A percentile compares a stretch with the other conserved stretches of the same genome.
Conservation (phyloP, 2,329 filamentous ascomycete genomes). For the Tetracladium maxilliforme region DNA sequence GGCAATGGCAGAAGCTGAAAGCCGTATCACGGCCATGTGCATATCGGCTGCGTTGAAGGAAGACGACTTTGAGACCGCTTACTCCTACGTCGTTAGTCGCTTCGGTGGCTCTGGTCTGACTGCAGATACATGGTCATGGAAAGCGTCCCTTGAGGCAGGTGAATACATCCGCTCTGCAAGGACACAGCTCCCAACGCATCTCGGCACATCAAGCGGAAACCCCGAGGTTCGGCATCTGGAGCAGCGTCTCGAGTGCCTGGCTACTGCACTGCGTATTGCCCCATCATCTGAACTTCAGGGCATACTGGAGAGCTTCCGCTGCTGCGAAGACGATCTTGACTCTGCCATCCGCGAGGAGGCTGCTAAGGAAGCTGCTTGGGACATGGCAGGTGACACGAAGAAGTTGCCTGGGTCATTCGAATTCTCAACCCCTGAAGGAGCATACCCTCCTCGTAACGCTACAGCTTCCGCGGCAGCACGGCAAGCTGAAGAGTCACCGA, state of each 20-base stretch:
- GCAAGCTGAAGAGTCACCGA: conserved; percentile 39
- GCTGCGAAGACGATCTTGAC: conserved; percentile 66
- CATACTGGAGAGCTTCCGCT: conserved; percentile 59
- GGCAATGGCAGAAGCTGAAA: conserved; percentile 30
- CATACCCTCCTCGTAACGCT: conserved; percentile 12
- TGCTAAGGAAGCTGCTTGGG: conserved; percentile 55
- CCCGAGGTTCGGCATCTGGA: conserved; percentile 57
- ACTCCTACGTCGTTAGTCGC: conserved; percentile 66
- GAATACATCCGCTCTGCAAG: conserved; percentile 46
- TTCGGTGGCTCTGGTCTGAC: conserved; percentile 26
- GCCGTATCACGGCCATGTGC: conserved; percentile 65
- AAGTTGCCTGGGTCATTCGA: conserved; percentile 41
- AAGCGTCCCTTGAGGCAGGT: conserved; percentile 63
- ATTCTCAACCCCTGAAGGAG: conserved; percentile 16
- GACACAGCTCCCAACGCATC: conserved; percentile 40
- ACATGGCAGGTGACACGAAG: conserved; percentile 45
- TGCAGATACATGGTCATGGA: conserved; percentile 53
- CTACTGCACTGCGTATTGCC: conserved; percentile 60
- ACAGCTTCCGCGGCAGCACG: conserved; percentile 19
- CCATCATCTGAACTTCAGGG: conserved; percentile 57
- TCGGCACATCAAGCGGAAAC: conserved; percentile 44
- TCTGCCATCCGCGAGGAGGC: conserved; percentile 50
- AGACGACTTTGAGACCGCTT: conserved; percentile 75
- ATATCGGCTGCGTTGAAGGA: conserved; percentile 63
- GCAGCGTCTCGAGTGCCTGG: conserved; percentile 68